A percentile compares a stretch with the other conserved stretches of the same genome.
These are phyloP conservation scores for Fusarium sororula DNA, from an alignment of 2,329 filamentous ascomycete genomes.

Conservation along the genomic window DNA sequence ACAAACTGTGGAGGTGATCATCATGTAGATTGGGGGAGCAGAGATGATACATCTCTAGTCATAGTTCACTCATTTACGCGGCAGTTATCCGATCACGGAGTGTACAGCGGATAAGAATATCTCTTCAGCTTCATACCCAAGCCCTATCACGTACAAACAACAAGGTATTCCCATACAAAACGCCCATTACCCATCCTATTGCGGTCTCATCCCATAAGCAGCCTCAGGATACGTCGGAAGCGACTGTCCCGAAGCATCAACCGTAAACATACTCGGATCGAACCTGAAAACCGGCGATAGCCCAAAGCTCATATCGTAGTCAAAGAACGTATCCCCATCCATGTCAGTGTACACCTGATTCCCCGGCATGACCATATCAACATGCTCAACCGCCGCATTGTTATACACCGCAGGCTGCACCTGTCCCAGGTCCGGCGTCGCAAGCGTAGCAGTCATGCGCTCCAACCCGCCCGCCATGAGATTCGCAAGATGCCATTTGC, in stretches of 20 bases:
- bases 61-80: background rate
- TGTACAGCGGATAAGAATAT: background rate
- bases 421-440: slow-evolving; percentile 3
- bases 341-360: slow-evolving; percentile 38
- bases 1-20: background rate
- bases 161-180: slow-evolving; percentile 12
- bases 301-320: slow-evolving; percentile 45
- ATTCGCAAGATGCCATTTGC: slow-evolving; percentile 58
- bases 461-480: slow-evolving; percentile 60
- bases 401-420: slow-evolving; percentile 5
- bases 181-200: background rate
- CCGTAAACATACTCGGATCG: slow-evolving; percentile 40
- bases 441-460: slow-evolving; percentile 47
- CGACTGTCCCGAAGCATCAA: slow-evolving; percentile 38
- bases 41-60: background rate
- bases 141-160: background rate
- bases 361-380: slow-evolving; percentile 26
- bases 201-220: slow-evolving; percentile 34
- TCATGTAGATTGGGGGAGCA: background rate
- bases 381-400: slow-evolving; percentile 23
- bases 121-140: background rate
- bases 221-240: slow-evolving; percentile 38
- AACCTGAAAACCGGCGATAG: slow-evolving; percentile 42
- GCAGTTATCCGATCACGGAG: background rate
- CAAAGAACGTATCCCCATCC: slow-evolving; percentile 41